Conservation (phyloP, 257 asterid genomes). For the Anisodus tanguticus region DNA sequence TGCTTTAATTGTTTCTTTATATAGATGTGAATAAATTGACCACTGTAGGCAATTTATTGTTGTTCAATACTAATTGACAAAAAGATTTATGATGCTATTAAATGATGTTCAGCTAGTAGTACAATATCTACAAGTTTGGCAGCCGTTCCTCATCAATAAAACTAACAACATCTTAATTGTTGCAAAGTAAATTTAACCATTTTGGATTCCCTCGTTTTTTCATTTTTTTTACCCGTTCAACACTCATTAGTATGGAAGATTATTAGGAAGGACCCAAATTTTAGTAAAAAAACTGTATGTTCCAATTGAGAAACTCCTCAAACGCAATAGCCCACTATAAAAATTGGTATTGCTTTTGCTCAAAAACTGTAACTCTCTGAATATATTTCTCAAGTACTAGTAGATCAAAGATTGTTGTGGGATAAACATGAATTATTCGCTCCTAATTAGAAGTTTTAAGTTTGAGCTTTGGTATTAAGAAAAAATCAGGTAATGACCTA, state of each 20-base stretch:
- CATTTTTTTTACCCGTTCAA: not conserved
- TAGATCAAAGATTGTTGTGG: too few relatives aligned
- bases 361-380: too few relatives aligned
- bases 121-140: not conserved
- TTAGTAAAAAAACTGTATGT: too few relatives aligned
- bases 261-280: too few relatives aligned
- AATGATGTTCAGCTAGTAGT: not conserved
- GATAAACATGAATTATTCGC: too few relatives aligned
- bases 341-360: too few relatives aligned
- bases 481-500: too few relatives aligned
- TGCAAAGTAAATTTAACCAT: not conserved
- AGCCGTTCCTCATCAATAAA: constrained; percentile 11
- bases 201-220: not conserved
- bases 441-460: too few relatives aligned
- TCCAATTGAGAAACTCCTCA: too few relatives aligned
- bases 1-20: not conserved
- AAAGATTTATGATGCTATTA: constrained; percentile 14
- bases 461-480: too few relatives aligned
- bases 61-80: not conserved
- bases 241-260: not conserved
- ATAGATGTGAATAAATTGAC: constrained; percentile 6
- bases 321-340: too few relatives aligned
- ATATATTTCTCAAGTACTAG: too few relatives aligned
- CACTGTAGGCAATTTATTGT: not conserved
- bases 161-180: not conserved